These are phyloP conservation scores for Myrmaecium sp. DNA, from an alignment of 2,329 filamentous ascomycete species.

Conservation along the genomic window DNA sequence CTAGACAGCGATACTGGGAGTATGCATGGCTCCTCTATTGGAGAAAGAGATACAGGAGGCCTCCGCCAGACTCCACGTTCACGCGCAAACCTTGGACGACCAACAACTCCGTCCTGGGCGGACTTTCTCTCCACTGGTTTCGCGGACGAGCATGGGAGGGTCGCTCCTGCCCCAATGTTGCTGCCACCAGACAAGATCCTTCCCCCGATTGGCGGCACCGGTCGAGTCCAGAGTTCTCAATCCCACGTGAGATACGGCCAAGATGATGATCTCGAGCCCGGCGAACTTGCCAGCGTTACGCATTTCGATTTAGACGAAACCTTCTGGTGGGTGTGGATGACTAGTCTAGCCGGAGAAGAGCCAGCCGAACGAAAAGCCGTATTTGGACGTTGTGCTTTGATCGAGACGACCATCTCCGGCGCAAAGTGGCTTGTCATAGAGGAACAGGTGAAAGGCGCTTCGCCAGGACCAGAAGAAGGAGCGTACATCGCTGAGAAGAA, in stretches of 20 bases:
- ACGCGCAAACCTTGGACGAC: slow-evolving; percentile 50
- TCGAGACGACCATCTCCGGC: slow-evolving; percentile 69
- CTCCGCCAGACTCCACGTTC: slow-evolving; percentile 52
- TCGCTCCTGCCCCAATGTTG: slow-evolving; percentile 48
- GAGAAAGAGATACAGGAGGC: too few species aligned
- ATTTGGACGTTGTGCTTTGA: slow-evolving; percentile 81
- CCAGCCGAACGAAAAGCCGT: slow-evolving; percentile 71
- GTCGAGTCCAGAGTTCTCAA: slow-evolving; percentile 68
- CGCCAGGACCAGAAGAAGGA: slow-evolving; percentile 64
- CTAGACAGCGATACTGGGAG: slow-evolving; percentile 32
- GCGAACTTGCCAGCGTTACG: slow-evolving; percentile 84
- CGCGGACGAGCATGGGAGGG: slow-evolving; percentile 54
- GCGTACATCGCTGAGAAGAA: slow-evolving; percentile 95
- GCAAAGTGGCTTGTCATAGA: slow-evolving; percentile 90
- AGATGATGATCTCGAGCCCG: slow-evolving; percentile 63
- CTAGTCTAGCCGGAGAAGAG: slow-evolving; percentile 82
- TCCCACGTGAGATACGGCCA: slow-evolving; percentile 52
- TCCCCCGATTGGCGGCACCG: slow-evolving; percentile 56
- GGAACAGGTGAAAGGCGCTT: slow-evolving; percentile 87
- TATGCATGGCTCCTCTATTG: slow-evolving; percentile 13
- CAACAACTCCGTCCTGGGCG: slow-evolving; percentile 94
- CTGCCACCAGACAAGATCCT: slow-evolving; percentile 85
- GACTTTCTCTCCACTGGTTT: slow-evolving; percentile 95
- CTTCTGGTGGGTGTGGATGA: slow-evolving; percentile 99
- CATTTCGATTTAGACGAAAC: slow-evolving; percentile 78